Evolutionary conservation across 23 red algal genomes (phyloP).

Genomic region (Porphyridium purpureum): DNA sequence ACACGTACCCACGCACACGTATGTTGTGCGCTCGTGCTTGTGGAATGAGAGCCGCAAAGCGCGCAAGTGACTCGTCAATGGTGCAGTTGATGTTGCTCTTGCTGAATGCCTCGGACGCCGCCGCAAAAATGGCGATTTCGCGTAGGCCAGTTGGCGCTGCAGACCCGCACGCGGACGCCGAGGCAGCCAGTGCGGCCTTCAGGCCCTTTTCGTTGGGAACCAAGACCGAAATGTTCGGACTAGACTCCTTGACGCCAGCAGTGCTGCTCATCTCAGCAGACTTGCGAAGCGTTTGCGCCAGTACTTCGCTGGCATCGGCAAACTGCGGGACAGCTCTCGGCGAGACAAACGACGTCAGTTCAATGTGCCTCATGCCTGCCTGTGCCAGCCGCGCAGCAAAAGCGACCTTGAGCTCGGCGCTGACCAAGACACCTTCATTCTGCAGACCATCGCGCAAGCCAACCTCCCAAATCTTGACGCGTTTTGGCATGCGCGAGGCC

Average conservation of each 20-base stretch:
- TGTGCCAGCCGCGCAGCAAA: slow-evolving; percentile 55
- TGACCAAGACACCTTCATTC: slow-evolving; percentile 44
- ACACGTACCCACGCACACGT: slow-evolving; percentile 62
- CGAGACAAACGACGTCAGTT: slow-evolving; percentile 69
- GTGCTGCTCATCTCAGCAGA: too few species aligned
- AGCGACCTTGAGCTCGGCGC: slow-evolving; percentile 25
- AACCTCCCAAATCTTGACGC: slow-evolving; percentile 49
- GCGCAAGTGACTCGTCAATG: slow-evolving; percentile 41
- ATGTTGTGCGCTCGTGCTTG: slow-evolving; percentile 10
- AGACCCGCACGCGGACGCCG: too few species aligned
- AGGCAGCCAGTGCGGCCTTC: slow-evolving; percentile 36
- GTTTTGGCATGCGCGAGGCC: not conserved
- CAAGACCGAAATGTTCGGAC: slow-evolving; percentile 52
- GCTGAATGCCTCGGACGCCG: slow-evolving; percentile 62
- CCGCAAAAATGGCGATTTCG: slow-evolving; percentile 74
- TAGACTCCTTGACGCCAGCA: slow-evolving; percentile 4
- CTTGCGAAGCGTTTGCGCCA: not conserved
- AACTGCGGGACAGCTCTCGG: slow-evolving; percentile 74
- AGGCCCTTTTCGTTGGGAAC: slow-evolving; percentile 65
- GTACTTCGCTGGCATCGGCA: slow-evolving; percentile 42
- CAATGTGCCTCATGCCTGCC: slow-evolving; percentile 52
- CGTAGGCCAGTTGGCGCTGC: too few species aligned
- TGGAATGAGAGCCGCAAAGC: slow-evolving; percentile 11
- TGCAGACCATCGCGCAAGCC: slow-evolving; percentile 79
- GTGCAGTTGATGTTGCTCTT: slow-evolving; percentile 60